Evolutionary conservation across 2,329 filamentous ascomycete species (phyloP).

Genomic region (Magnaporthiopsis rhizophila): DNA sequence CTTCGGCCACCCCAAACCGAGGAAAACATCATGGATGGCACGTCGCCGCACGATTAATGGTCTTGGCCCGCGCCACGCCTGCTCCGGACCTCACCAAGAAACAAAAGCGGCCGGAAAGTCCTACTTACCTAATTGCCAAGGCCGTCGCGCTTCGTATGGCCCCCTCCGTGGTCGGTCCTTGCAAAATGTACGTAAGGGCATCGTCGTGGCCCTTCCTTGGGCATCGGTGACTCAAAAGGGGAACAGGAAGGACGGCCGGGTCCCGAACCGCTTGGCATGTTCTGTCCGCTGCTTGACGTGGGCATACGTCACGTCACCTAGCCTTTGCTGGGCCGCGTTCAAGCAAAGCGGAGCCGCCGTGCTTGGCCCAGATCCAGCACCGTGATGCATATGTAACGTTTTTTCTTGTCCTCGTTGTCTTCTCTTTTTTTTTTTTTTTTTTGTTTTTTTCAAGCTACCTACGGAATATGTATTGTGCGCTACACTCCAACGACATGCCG

Average conservation of each 20-base stretch:
- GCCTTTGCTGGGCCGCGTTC: too few species aligned
- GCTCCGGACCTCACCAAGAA: too few species aligned
- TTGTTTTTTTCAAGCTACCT: background rate
- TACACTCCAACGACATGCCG: background rate
- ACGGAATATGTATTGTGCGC: background rate
- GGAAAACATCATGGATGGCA: too few species aligned
- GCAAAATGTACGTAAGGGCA: background rate
- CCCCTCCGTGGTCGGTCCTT: too few species aligned
- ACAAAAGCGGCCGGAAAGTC: too few species aligned
- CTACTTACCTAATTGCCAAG: conserved; percentile 7
- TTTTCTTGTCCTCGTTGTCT: background rate
- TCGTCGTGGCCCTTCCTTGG: too few species aligned
- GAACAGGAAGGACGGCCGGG: background rate
- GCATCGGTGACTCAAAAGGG: background rate
- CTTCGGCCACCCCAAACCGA: background rate
- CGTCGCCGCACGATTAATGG: background rate
- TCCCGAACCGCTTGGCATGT: background rate
- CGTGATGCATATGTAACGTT: too few species aligned
- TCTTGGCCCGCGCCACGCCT: background rate
- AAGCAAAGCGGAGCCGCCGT: background rate
- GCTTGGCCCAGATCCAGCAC: background rate
- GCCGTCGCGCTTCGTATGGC: background rate
- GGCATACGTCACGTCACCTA: background rate
- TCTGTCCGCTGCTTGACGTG: background rate
- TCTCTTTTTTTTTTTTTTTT: too few species aligned